Conservation (phyloP, 331 rosid species). For the Dryas integrifolia region DNA sequence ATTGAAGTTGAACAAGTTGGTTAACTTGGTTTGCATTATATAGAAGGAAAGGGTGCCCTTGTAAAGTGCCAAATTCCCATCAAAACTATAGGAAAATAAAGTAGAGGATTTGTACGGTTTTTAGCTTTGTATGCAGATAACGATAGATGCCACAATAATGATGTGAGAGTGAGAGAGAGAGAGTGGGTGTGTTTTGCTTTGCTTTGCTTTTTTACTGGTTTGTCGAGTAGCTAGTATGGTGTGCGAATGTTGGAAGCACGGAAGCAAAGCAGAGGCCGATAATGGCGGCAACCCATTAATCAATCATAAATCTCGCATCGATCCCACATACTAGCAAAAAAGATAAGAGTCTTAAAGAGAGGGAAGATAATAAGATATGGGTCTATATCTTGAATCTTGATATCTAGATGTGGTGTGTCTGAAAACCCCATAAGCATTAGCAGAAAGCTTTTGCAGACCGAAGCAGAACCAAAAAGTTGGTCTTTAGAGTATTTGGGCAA, state of each 20-base stretch:
- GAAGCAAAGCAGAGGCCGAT: slow-evolving; percentile 72
- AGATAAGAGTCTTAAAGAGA: not conserved
- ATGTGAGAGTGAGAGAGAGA: slow-evolving; percentile 26
- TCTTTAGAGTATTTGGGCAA: not conserved
- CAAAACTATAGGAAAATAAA: not conserved
- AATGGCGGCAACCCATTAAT: slow-evolving; percentile 75
- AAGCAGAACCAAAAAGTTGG: slow-evolving; percentile 12
- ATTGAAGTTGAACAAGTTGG: too few relatives aligned
- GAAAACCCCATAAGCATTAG: slow-evolving; percentile 16
- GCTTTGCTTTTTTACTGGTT: too few relatives aligned
- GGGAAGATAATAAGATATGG: slow-evolving; percentile 1
- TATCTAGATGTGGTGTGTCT: not conserved
- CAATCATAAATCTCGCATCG: slow-evolving; percentile 32
- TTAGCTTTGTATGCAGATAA: slow-evolving; percentile 39
- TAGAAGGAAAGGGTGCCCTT: slow-evolving; percentile 1
- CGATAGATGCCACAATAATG: slow-evolving; percentile 46
- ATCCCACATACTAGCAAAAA: slow-evolving; percentile 16
- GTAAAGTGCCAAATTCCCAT: slow-evolving; percentile 12
- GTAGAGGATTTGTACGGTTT: slow-evolving; percentile 14
- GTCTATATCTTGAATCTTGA: slow-evolving; percentile 2
- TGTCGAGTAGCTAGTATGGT: slow-evolving; percentile 51
- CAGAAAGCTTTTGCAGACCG: slow-evolving; percentile 13
- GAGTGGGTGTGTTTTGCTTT: slow-evolving; percentile 15
- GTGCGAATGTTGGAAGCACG: slow-evolving; percentile 97
- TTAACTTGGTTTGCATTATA: too few relatives aligned